Conservation (phyloP, 306 rosid species). For the Carpinus viminea region DNA sequence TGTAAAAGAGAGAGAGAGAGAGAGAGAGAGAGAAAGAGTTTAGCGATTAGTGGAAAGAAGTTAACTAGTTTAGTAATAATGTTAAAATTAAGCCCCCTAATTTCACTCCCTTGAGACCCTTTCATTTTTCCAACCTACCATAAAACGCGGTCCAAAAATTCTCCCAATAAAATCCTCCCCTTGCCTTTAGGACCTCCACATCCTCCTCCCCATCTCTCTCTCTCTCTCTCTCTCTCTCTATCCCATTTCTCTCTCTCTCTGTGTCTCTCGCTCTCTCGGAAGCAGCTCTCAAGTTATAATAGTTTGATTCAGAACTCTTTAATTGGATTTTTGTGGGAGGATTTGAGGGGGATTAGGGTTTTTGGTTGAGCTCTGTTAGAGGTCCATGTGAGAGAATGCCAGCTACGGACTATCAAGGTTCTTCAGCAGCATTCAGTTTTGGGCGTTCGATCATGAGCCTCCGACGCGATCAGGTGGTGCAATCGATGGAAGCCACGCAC, state of each 20-base stretch:
- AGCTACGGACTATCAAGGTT: conserved; percentile 57
- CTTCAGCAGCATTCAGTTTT: conserved; percentile 50
- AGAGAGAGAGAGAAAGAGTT: neutral
- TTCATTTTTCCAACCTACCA: conserved; percentile 33
- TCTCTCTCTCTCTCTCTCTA: neutral
- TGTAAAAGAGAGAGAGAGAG: neutral
- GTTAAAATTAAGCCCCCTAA: neutral
- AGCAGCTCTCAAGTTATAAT: neutral
- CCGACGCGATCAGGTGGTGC: conserved; percentile 43
- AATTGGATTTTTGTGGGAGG: neutral
- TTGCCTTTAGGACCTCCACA: conserved; percentile 45
- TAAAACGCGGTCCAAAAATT: conserved; percentile 49
- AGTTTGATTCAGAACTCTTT: neutral
- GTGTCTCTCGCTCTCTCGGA: neutral
- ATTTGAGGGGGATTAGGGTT: conserved; percentile 8
- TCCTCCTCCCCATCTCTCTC: conserved; percentile 15
- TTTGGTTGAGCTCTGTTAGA: neutral
- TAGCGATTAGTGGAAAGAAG: neutral
- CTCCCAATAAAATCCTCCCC: conserved; percentile 46
- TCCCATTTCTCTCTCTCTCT: conserved; percentile 9
- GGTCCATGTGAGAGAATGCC: conserved; percentile 58
- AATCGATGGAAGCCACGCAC: conserved; percentile 49
- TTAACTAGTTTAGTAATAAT: neutral
- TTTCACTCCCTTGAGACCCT: conserved; percentile 2
- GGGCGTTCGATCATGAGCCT: conserved; percentile 62